Evolutionary conservation across 441 rosid genomes (phyloP).

Genomic region (Kokia cookei): DNA sequence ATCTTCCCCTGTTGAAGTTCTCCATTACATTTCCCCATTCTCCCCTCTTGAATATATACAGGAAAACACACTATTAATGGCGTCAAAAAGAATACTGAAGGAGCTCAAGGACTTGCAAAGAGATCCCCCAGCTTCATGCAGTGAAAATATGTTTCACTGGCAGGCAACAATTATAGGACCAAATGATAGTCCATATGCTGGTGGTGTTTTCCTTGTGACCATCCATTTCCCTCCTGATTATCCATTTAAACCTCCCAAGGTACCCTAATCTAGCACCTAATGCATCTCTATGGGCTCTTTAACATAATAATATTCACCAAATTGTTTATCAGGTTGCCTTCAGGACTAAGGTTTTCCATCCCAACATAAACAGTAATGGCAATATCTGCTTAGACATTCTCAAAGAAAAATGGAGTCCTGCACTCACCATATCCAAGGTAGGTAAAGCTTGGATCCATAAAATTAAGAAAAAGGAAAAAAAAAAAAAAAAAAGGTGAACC

Average conservation of each 20-base stretch:
- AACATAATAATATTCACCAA: neutral
- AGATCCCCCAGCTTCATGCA: constrained; percentile 69
- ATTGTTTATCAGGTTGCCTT: constrained; percentile 40
- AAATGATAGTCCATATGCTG: constrained; percentile 48
- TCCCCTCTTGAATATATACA: neutral
- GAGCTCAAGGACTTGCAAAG: constrained; percentile 60
- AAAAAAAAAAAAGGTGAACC: neutral
- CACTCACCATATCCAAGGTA: constrained; percentile 63
- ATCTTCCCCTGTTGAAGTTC: constrained; percentile 3
- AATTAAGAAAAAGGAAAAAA: neutral
- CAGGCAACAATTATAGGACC: constrained; percentile 66
- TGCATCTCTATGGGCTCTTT: too few relatives aligned
- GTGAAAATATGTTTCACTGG: constrained; percentile 17
- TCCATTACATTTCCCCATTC: constrained; percentile 4
- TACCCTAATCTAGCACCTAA: neutral
- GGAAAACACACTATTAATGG: constrained; percentile 16
- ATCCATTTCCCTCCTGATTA: constrained; percentile 21
- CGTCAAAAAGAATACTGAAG: constrained; percentile 52
- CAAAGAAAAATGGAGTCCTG: constrained; percentile 68
- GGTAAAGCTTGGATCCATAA: neutral
- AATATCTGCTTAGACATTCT: constrained; percentile 60
- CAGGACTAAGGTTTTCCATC: constrained; percentile 58
- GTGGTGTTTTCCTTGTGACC: constrained; percentile 53
- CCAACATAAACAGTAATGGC: constrained; percentile 54
- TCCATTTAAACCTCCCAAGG: constrained; percentile 64